Base-by-base conservation (phyloP, 1,284 basidiomycete genomes). In the Moniliophthora roreri region DNA sequence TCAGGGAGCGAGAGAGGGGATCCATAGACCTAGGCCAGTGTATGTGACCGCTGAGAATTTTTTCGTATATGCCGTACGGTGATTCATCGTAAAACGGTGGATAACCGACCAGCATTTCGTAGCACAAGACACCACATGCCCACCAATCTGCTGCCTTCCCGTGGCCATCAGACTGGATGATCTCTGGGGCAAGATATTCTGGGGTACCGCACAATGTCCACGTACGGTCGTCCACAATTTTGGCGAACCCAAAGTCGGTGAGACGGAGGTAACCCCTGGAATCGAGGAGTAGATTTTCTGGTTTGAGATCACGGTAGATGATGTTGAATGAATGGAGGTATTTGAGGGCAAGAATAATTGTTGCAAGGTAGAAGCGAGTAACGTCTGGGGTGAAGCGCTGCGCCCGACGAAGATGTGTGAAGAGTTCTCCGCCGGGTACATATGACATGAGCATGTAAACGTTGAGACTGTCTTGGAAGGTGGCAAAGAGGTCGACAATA, bases 121-220 rank as follows among this genome's bases (percentile, higher is more conserved):
- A 99, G 62, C 95, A 90, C 60, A 99, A 74, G 15, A 99, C 93
- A 24, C 96, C 96, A 58, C 96, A 90, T 2, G 97, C 95, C 87
- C 97, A 99, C 96, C 96, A 99, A 68, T 99, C 96, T 3, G 97
- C 96, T 35, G 92, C 93, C 74, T 98, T 98, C 60, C 96, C 96
- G 76, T 99, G 97, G 10, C 96, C 96, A 62, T 96, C 94, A 13
- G 91, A 94, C 69, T 95, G 93, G 41, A 99, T 97, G 53, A 96
- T 94, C 70, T 96, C 93, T 16, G 93, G 93, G 0, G 93, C 93
- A 39, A 96, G 80, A 63, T 99, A 99, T 72, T 99, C 97, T 11
- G 97, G 97, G 4, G 95, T 98, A 36, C 95, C 97, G 70, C 97
- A 99, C 18, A 99, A 79, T 6, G 97, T 99, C 96, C 96, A 99